These are phyloP conservation scores for Neurospora sp. DNA, from an alignment of 495 filamentous ascomycete genomes.

Conservation along the genomic window DNA sequence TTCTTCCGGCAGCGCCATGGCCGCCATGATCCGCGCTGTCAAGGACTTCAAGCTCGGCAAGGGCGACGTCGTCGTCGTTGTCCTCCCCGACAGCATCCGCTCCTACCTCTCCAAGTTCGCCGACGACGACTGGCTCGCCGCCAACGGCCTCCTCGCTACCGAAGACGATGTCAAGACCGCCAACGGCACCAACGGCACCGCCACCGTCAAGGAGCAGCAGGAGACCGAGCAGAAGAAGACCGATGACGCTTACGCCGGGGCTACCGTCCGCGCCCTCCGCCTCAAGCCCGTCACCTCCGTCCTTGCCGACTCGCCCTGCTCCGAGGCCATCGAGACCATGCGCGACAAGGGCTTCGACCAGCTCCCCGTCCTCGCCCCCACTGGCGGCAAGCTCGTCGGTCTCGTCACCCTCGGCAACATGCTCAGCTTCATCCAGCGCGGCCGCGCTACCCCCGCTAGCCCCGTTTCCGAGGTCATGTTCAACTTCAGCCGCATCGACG, in stretches of 20 bases:
- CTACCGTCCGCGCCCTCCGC: slow-evolving; percentile 69
- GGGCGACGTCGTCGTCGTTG: slow-evolving; percentile 76
- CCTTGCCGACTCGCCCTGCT: slow-evolving; percentile 52
- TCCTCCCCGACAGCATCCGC: slow-evolving; percentile 90
- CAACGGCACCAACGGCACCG: slow-evolving; percentile 31
- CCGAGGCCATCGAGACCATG: slow-evolving; percentile 92
- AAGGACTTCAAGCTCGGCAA: slow-evolving; percentile 65
- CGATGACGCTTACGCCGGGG: slow-evolving; percentile 53
- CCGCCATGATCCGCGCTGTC: slow-evolving; percentile 68
- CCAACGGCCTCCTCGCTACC: slow-evolving; percentile 74
- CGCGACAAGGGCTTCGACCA: slow-evolving; percentile 95
- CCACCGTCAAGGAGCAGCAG: slow-evolving; percentile 17
- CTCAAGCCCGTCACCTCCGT: slow-evolving; percentile 90
- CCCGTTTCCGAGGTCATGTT: slow-evolving; percentile 92
- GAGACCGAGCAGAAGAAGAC: slow-evolving; percentile 11
- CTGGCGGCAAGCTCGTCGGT: slow-evolving; percentile 65
- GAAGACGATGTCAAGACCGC: background rate
- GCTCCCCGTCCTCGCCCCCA: slow-evolving; percentile 71
- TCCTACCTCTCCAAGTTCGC: slow-evolving; percentile 99
- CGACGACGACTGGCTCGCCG: slow-evolving; percentile 96
- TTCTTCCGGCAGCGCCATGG: slow-evolving; percentile 86
- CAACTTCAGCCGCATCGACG: slow-evolving; percentile 73
- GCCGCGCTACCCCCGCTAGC: slow-evolving; percentile 59
- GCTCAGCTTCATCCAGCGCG: slow-evolving; percentile 77
- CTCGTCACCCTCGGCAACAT: slow-evolving; percentile 90